These are phyloP conservation scores for Tremellales sp. DNA, from an alignment of 1,284 basidiomycete species.

Conservation along the genomic window DNA sequence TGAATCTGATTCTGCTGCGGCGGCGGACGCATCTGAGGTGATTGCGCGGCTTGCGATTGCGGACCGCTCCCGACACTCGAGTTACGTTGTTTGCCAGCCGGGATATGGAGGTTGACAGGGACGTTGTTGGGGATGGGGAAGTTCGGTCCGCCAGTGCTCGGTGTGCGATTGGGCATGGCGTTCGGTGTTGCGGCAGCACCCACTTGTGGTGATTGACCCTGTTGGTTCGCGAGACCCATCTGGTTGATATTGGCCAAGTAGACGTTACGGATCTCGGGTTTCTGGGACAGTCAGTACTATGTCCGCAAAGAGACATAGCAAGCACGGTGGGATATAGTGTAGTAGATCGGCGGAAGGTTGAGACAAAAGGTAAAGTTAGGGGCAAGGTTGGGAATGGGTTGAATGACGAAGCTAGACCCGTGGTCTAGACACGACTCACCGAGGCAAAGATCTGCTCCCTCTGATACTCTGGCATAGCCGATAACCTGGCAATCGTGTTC, in stretches of 20 bases:
- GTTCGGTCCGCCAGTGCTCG: constrained; percentile 1
- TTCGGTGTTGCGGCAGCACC: not conserved
- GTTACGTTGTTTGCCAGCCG: constrained; percentile 32
- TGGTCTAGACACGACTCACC: constrained; percentile 15
- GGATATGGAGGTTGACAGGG: constrained; percentile 34
- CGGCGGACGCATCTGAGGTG: constrained; percentile 22
- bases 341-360: too few relatives aligned
- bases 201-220: not conserved
- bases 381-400: not conserved
- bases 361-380: too few relatives aligned
- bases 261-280: constrained; percentile 25
- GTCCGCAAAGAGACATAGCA: not conserved
- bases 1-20: not conserved
- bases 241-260: constrained; percentile 17
- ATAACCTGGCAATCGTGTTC: constrained; percentile 25
- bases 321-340: not conserved
- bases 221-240: not conserved
- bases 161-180: not conserved
- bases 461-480: constrained; percentile 30
- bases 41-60: constrained; percentile 1
- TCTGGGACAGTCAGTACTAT: too few relatives aligned
- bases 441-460: constrained; percentile 28
- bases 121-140: constrained; percentile 15
- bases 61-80: constrained; percentile 4
- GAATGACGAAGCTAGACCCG: not conserved